phyloP scores from a whole-genome alignment of 352 stramenopile species.

The Phytophthora macrochlamydospora region DNA sequence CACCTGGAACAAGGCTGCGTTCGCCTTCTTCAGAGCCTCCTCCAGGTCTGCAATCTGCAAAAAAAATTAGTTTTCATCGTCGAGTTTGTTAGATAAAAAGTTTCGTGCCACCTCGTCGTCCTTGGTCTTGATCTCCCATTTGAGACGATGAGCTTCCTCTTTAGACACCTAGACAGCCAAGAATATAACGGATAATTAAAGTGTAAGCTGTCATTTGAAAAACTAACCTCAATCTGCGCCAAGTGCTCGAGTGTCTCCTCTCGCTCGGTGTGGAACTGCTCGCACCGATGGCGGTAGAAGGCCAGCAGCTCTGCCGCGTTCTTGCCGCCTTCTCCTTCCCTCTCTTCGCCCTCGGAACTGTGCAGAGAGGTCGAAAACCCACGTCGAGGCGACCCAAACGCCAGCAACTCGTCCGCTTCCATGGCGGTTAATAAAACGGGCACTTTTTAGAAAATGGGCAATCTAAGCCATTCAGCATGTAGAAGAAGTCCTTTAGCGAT shows the following conservation, averaged over 20 bases:
- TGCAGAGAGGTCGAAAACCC: slow-evolving; percentile 37
- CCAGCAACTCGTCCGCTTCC: slow-evolving; percentile 51
- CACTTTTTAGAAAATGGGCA: slow-evolving; percentile 9
- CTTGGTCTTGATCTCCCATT: slow-evolving; percentile 73
- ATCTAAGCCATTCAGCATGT: background rate
- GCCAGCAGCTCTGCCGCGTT: slow-evolving; percentile 42
- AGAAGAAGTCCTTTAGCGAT: background rate
- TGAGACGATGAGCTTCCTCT: slow-evolving; percentile 71
- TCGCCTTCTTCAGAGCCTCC: slow-evolving; percentile 53
- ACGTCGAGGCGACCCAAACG: slow-evolving; percentile 54
- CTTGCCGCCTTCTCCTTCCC: slow-evolving; percentile 17
- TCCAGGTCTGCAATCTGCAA: slow-evolving; percentile 67
- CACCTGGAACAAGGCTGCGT: slow-evolving; percentile 64
- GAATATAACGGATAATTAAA: background rate
- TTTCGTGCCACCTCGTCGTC: slow-evolving; percentile 57
- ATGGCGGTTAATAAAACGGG: slow-evolving; percentile 13
- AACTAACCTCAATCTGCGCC: slow-evolving; percentile 54
- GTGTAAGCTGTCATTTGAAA: too few species aligned
- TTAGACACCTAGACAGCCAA: slow-evolving; percentile 58
- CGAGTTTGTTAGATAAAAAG: too few species aligned
- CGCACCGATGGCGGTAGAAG: slow-evolving; percentile 71
- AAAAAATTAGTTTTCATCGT: background rate
- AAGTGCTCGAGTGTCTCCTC: slow-evolving; percentile 58
- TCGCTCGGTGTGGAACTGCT: slow-evolving; percentile 70
- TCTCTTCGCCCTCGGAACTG: slow-evolving; percentile 13